Conservation (phyloP, 2,329 filamentous ascomycete genomes). For the Myotisia sp. region DNA sequence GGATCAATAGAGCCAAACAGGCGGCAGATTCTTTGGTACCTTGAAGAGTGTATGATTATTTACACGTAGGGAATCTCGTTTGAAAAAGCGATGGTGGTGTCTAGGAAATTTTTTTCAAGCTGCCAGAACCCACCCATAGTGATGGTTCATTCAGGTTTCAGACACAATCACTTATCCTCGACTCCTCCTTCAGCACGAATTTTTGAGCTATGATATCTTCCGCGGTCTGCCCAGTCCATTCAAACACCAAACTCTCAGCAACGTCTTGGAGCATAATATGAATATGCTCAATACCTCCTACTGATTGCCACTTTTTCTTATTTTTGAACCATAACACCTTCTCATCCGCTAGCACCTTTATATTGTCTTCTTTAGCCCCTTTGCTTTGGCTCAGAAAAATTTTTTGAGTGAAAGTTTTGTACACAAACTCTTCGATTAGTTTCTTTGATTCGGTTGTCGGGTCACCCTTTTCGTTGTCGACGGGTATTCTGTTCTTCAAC, state of each 20-base stretch:
- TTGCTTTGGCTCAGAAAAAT: not conserved
- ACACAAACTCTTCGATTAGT: slow-evolving; percentile 1
- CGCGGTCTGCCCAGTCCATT: slow-evolving; percentile 1
- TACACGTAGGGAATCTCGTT: too few species aligned
- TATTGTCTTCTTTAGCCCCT: not conserved
- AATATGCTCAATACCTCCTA: slow-evolving; percentile 3
- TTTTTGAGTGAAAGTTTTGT: slow-evolving; percentile 1
- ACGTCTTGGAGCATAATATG: slow-evolving; percentile 2
- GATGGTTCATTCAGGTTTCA: too few species aligned
- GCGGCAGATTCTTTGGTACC: too few species aligned
- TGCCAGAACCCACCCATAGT: too few species aligned
- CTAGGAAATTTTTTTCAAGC: too few species aligned
- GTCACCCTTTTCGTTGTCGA: slow-evolving; percentile 1
- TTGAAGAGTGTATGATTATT: slow-evolving; percentile 1
- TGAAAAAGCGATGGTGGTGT: too few species aligned
- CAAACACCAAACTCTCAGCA: not conserved
- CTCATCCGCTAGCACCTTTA: not conserved
- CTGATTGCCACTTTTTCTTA: slow-evolving; percentile 3
- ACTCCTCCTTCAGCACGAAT: not conserved
- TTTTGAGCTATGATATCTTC: not conserved
- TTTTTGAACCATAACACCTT: slow-evolving; percentile 3
- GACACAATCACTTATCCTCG: not conserved
- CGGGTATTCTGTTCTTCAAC: slow-evolving; percentile 1
- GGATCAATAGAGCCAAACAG: slow-evolving; percentile 10
- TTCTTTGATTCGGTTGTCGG: not conserved